A percentile compares a stretch with the other conserved stretches of the same genome.
These are phyloP conservation scores for Capronia americana DNA, from an alignment of 2,329 filamentous ascomycete genomes.

Conservation along the genomic window DNA sequence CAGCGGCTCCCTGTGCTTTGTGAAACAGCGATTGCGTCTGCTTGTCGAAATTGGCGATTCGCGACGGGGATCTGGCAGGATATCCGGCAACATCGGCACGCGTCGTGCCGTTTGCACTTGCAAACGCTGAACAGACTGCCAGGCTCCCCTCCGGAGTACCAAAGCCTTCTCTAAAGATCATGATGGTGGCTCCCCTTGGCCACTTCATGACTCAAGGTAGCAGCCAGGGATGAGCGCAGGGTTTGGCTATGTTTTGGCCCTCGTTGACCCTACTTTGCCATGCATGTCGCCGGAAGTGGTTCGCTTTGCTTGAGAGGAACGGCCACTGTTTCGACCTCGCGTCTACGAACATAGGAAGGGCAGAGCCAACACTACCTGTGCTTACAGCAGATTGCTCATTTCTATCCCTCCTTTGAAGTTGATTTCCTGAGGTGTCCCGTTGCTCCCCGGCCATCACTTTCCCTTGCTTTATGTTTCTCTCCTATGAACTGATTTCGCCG, in stretches of 20 bases:
- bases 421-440: background rate
- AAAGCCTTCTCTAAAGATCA: too few species aligned
- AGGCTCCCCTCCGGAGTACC: too few species aligned
- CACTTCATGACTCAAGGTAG: too few species aligned
- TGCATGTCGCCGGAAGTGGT: background rate
- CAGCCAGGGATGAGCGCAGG: too few species aligned
- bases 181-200: too few species aligned
- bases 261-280: conserved; percentile 2
- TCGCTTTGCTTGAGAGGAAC: conserved; percentile 1
- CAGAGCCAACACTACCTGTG: background rate
- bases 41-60: background rate
- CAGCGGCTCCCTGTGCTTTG: background rate
- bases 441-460: background rate
- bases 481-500: background rate
- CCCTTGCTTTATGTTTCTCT: background rate
- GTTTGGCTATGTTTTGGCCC: background rate
- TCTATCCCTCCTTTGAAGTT: background rate
- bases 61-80: background rate
- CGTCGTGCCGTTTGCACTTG: background rate
- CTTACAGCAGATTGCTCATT: background rate
- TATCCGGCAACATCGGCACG: background rate
- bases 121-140: background rate
- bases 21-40: conserved; percentile 2
- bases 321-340: conserved; percentile 1
- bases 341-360: background rate